Percentiles rank a stretch among this genome's conserved stretches.
Evolutionary conservation across 2,329 filamentous ascomycete genomes (phyloP).

Genomic region (Ceratocystis colombiana): DNA sequence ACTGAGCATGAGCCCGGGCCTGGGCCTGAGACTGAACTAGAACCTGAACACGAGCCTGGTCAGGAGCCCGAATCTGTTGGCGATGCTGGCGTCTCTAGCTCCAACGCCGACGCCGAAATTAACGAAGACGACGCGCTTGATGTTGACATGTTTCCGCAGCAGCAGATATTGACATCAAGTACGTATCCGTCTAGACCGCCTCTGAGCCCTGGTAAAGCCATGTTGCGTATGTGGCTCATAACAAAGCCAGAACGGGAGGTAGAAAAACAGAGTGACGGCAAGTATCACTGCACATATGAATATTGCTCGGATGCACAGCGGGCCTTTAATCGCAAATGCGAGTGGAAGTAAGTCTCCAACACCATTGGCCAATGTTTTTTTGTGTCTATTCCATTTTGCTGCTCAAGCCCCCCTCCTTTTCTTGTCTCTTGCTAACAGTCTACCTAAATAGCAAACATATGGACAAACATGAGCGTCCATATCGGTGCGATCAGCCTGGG

Average conservation of each 20-base stretch:
- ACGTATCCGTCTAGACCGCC: conserved; percentile 6
- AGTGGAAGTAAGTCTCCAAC: conserved; percentile 71
- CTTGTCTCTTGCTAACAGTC: conserved; percentile 28
- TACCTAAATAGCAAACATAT: conserved; percentile 68
- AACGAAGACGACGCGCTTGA: conserved; percentile 12
- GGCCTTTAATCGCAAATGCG: conserved; percentile 72
- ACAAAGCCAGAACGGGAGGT: conserved; percentile 50
- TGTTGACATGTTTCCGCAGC: neutral
- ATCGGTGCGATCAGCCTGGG: conserved; percentile 69
- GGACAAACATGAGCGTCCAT: conserved; percentile 94
- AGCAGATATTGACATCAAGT: conserved; percentile 4
- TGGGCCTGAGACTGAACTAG: no score
- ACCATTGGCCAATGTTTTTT: neutral
- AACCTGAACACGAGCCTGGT: no score
- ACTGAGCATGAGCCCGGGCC: no score
- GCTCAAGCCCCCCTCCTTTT: neutral
- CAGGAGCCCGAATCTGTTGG: neutral
- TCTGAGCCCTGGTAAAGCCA: neutral
- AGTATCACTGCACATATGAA: conserved; percentile 62
- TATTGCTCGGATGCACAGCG: conserved; percentile 57
- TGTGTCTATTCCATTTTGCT: neutral
- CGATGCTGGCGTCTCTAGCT: neutral
- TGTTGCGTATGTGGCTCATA: conserved; percentile 43
- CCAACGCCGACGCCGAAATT: neutral
- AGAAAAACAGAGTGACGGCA: conserved; percentile 57